Evolutionary conservation across 75 land plant genomes (phyloP).

Genomic region (Cunninghamia lanceolata): DNA sequence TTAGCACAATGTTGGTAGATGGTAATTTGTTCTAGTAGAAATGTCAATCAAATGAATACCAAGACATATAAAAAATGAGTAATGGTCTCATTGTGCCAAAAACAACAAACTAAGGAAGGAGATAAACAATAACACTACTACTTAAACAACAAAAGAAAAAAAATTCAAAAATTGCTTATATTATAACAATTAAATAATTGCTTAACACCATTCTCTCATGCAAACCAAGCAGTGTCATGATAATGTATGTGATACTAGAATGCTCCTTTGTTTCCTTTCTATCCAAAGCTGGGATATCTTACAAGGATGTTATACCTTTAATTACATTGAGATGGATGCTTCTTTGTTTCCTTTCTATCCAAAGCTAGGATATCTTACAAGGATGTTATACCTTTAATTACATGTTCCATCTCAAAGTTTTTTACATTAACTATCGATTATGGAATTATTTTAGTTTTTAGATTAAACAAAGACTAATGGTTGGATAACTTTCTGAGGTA

Average conservation of each 20-base stretch:
- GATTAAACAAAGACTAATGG: neutral
- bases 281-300: conserved; percentile 90
- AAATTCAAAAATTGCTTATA: neutral
- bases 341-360: conserved; percentile 76
- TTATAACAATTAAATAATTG: neutral
- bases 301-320: neutral
- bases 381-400: neutral
- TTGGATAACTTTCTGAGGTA: neutral
- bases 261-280: conserved; percentile 78
- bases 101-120: neutral
- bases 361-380: conserved; percentile 83
- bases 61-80: no score
- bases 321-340: no score
- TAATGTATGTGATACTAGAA: conserved; percentile 56
- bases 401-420: no score
- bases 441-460: neutral
- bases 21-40: no score
- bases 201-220: conserved; percentile 88
- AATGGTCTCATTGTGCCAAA: no score
- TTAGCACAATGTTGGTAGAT: no score
- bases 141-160: neutral
- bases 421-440: no score
- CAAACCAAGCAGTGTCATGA: conserved; percentile 89
- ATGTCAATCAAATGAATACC: no score
- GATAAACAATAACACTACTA: neutral